A percentile compares a stretch with the other conserved stretches of the same genome.
Conservation (phyloP, 768 basidiomycete genomes). For the Suillus americanus region DNA sequence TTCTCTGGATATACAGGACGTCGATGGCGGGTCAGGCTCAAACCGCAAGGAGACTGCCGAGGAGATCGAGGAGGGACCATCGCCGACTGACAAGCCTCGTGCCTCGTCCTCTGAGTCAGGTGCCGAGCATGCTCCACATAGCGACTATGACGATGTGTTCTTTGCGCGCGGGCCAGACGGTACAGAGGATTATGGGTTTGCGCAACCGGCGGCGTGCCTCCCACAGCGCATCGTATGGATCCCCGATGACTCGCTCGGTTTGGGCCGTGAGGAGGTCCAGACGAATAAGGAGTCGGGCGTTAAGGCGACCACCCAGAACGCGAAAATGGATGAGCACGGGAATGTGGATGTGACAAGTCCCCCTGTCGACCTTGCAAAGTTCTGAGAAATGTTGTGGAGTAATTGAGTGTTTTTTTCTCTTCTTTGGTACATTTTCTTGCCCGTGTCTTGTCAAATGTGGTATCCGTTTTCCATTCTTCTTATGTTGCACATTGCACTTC, state of each 20-base stretch:
- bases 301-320: slow-evolving; percentile 45
- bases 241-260: slow-evolving; percentile 67
- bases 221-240: slow-evolving; percentile 86
- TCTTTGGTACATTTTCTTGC: not conserved
- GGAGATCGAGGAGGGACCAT: slow-evolving; percentile 13
- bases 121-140: slow-evolving; percentile 7
- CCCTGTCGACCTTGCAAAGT: slow-evolving; percentile 29
- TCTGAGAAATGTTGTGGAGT: slow-evolving; percentile 14
- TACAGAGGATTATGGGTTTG: slow-evolving; percentile 64
- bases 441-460: not conserved
- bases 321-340: slow-evolving; percentile 62
- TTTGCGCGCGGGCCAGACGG: slow-evolving; percentile 28
- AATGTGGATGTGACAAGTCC: slow-evolving; percentile 36
- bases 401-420: not conserved
- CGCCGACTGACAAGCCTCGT: slow-evolving; percentile 5
- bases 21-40: slow-evolving; percentile 14
- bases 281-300: slow-evolving; percentile 55
- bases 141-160: slow-evolving; percentile 17
- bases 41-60: slow-evolving; percentile 17
- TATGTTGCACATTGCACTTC: not conserved
- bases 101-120: slow-evolving; percentile 1
- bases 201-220: slow-evolving; percentile 78
- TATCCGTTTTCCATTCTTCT: not conserved
- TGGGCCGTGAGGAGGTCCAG: slow-evolving; percentile 61
- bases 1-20: not conserved